Base-by-base conservation (phyloP, 2,329 filamentous ascomycete genomes). In the Colletotrichum aenigma region DNA sequence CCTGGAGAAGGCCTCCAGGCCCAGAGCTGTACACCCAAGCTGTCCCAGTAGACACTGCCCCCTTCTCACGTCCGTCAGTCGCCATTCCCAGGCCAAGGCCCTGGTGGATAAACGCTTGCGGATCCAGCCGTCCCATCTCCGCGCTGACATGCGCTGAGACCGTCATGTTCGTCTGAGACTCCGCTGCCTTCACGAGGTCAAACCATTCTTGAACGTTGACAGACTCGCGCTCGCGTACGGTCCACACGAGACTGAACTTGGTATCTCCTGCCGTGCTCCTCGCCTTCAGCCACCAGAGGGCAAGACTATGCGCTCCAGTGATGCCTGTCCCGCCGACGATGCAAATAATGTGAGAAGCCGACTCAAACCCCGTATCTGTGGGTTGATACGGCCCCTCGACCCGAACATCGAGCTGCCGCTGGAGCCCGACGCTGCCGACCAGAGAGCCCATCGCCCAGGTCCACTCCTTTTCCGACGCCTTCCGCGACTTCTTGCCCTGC, bases 381-480 rank as follows among this genome's bases (percentile, higher is more conserved):
- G 36, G 28, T 4, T 48, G 43, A 26, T 71, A 36, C 0, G 70
- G 70, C 4, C 70, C 70, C 16, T 60, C 70, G 3, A 60, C 26
- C 38, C 48, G 28, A 15, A 71, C 21, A 2, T 60, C 15, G 30
- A 71, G 24, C 4, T 66, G 18, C 4, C 28, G 12, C 18, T 21
- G 6, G 24, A 32, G 13, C 56, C 21, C 13, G 36, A 2, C 26
- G 7, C 6, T 10, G 4, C 61, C 12, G 5, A 71, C 70, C 2
- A 71, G 13, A 7, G 61, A 26, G 24, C 38, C 67, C 21, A 75
- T 62, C 38, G 65, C 77, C 72, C 66, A 73, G 21, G 58, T 77
- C 75, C 66, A 78, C 21, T 76, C 75, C 52, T 43, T 76, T 1
- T 48, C 18, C 13, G 28, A 56, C 16, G 64, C 70, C 24, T 64